Percentiles rank a stretch among this genome's conserved stretches.
phyloP scores from a whole-genome alignment of 2,329 filamentous ascomycete species.

The Phaeosphaeria sp. region DNA sequence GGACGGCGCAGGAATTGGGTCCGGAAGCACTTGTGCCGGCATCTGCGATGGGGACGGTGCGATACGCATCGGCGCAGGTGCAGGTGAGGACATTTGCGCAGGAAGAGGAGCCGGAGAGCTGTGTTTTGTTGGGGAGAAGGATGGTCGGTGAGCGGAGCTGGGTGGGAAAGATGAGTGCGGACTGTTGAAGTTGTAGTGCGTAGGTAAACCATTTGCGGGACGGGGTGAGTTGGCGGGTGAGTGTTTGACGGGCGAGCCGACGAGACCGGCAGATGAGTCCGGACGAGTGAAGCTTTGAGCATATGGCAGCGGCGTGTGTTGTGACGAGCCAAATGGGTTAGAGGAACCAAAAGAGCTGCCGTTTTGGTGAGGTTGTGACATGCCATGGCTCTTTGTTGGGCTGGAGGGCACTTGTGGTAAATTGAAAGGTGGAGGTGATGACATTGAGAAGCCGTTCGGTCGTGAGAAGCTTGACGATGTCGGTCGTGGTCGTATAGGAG shows the following conservation, averaged over 20 bases:
- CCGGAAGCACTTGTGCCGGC: slow-evolving; percentile 42
- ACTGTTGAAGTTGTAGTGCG: slow-evolving; percentile 45
- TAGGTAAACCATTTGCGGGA: slow-evolving; percentile 39
- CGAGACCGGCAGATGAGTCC: slow-evolving; percentile 33
- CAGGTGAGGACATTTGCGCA: slow-evolving; percentile 43
- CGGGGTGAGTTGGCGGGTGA: slow-evolving; percentile 44
- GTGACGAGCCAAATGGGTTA: slow-evolving; percentile 4
- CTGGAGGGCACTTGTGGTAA: slow-evolving; percentile 26
- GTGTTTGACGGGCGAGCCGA: slow-evolving; percentile 44
- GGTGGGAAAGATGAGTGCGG: slow-evolving; percentile 57
- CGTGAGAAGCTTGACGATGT: slow-evolving; percentile 27
- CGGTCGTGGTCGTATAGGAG: slow-evolving; percentile 30
- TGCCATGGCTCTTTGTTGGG: slow-evolving; percentile 11
- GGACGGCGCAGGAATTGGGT: slow-evolving; percentile 52
- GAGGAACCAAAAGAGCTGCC: slow-evolving; percentile 31
- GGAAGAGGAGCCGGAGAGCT: slow-evolving; percentile 45
- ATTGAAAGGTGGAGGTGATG: slow-evolving; percentile 44
- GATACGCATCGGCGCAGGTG: slow-evolving; percentile 31
- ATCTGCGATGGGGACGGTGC: slow-evolving; percentile 38
- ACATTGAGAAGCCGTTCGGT: slow-evolving; percentile 33
- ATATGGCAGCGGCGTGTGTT: slow-evolving; percentile 24
- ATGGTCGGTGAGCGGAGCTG: slow-evolving; percentile 36
- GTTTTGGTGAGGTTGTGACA: slow-evolving; percentile 33
- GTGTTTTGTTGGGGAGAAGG: slow-evolving; percentile 49
- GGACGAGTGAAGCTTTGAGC: slow-evolving; percentile 40